Conservation (phyloP, 352 stramenopile genomes). For the Globisporangium nunn region DNA sequence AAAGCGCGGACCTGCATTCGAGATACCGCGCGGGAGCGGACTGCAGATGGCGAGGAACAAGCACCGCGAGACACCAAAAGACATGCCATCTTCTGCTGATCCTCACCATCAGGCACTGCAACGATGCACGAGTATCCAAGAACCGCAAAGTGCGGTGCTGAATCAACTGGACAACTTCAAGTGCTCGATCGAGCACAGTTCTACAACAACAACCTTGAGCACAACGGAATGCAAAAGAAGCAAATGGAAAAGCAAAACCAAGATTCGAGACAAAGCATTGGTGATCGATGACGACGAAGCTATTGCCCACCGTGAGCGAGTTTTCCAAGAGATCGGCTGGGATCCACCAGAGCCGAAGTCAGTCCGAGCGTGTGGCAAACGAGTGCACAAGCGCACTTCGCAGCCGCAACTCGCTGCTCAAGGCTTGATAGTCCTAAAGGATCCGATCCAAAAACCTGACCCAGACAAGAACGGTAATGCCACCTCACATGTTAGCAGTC, state of each 20-base stretch:
- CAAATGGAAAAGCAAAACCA: neutral
- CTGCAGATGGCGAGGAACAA: constrained; percentile 29
- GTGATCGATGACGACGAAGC: neutral
- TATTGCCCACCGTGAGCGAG: neutral
- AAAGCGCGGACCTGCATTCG: neutral
- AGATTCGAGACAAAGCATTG: neutral
- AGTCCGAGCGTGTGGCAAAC: neutral
- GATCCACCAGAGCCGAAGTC: too few relatives aligned
- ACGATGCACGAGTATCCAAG: neutral
- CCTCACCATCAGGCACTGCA: neutral
- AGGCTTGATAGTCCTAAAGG: neutral
- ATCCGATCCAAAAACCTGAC: too few relatives aligned
- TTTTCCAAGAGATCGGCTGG: constrained; percentile 13
- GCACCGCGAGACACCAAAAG: constrained; percentile 2
- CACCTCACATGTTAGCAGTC: neutral
- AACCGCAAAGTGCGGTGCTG: neutral
- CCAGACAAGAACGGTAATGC: neutral
- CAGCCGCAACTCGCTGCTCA: neutral
- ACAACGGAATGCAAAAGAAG: neutral
- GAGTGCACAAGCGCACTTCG: neutral
- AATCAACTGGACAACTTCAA: neutral
- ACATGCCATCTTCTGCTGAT: neutral
- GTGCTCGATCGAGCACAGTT: neutral
- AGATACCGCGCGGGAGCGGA: constrained; percentile 24
- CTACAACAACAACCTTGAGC: neutral